Evolutionary conservation across 345 rosid species (phyloP), one percentile per base, ranked within the genome.

Genomic region (Rhizophora mangle): DNA sequence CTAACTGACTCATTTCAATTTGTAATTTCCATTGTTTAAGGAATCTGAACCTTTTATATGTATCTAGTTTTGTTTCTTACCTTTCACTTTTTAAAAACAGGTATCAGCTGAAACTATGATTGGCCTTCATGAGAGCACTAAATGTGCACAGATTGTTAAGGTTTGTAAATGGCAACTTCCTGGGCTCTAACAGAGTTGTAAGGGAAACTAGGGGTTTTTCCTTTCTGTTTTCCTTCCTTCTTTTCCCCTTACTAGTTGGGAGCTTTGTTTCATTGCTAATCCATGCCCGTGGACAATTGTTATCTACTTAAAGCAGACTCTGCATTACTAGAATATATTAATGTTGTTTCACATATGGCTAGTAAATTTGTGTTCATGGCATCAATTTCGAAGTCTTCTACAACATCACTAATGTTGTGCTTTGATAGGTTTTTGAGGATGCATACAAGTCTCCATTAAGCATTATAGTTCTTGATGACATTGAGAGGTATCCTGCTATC

Each of bases 401-500:
- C 29, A 21, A 21, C 2, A 5, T 54, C 3, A 65, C n/a, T 58
- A 34, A 67, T 36, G 54, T 64, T 15, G 6, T 53, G 6, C 29
- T 59, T 73, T 68, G 10, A 67, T 77, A 95, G 99, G 94, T 92
- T 47, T 96, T 96, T 67, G 99, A 96, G 83, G 99, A 96, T 79
- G 99, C 99, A 20, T 96, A 92, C 79, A 96, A 88, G 82, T 96
- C 98, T 47, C 99, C 97, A 5, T 74, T 92, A 79, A 96, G 99
- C 83, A 87, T 90, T 72, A 88, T 96, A 75, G 76, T 96, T 78
- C 99, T 96, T 72, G 98, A 96, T 59, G 98, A 92, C 83, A 81
- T 96, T 55, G 99, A 96, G 82, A 96, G 99, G 98, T 91, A 79
- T 51, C 36, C 36, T 32, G 20, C 21, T 39, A 30, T 46, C 22